Base-by-base conservation (phyloP, 2,329 filamentous ascomycete genomes). In the Ascochyta clinopodiicola region DNA sequence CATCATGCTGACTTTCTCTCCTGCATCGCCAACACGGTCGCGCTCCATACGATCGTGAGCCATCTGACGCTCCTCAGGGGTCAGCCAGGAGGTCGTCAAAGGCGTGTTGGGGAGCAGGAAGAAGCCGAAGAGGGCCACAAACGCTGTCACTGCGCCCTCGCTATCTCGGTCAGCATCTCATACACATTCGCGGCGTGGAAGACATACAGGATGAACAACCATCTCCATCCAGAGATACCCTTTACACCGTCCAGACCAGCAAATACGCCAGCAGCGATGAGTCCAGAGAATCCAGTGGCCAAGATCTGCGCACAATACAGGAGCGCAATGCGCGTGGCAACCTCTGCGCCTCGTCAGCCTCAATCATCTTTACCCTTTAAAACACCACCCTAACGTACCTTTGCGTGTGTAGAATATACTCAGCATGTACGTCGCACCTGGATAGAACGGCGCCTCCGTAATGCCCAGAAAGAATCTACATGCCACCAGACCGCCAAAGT, bases 341-440 rank as follows among this genome's bases (percentile, higher is more conserved):
- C 62, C 59, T 78, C 75, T 64, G 13, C 32, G 13, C 2, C 15
- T 27, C 24, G 46, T 56, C 25, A 56, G 46, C 32, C 72, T 86
- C 84, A 19, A 22, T 22, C 27, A 3, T n/a, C 2, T n/a, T 24
- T 6, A 17, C n/a, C 29, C 2, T 5, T 31, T 6, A 31, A 4
- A n/a, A 22, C 12, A 21, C 7, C n/a, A 29, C 19, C 0, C 12
- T 31, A 35, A 51, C 48, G 22, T 35, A 60, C 61, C 61, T 47
- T 82, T 81, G 36, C 85, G 79, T 1, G 86, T 88, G 68, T 89
- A 89, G 80, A 86, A 89, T 55, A 87, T 85, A 0, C 83, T 85
- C 31, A 88, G 77, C 53, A 88, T 84, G 39, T 88, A 80, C 4
- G 87, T 78, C 0, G 84, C 84, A 32, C 86, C 86, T 0, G 86